Conservation (phyloP, 2,329 filamentous ascomycete species). For the Pseudogymnoascus sp. region DNA sequence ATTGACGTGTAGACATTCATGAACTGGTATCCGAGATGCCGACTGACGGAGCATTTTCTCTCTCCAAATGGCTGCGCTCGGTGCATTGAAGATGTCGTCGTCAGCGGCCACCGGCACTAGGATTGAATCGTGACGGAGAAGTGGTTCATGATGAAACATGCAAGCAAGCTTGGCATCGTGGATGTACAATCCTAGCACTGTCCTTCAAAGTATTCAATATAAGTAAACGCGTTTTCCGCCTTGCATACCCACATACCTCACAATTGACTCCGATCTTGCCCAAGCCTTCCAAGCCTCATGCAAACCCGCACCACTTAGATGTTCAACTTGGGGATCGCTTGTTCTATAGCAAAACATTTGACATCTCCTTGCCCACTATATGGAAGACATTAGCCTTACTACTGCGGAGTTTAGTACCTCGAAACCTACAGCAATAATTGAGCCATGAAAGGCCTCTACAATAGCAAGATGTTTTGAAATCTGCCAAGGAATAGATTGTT, state of each 20-base stretch:
- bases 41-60: not conserved
- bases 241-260: conserved; percentile 10
- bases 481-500: conserved; percentile 3
- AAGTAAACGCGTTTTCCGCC: no score
- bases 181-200: conserved; percentile 41
- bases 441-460: conserved; percentile 14
- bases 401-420: no score
- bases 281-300: conserved; percentile 14
- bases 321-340: not conserved
- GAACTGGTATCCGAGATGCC: not conserved
- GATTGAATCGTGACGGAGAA: conserved; percentile 12
- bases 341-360: conserved; percentile 10
- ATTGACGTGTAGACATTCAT: not conserved
- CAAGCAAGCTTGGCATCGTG: conserved; percentile 36
- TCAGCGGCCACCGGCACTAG: conserved; percentile 6
- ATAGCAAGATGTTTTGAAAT: conserved; percentile 13
- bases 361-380: conserved; percentile 12
- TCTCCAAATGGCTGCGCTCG: conserved; percentile 11
- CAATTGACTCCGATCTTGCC: conserved; percentile 13
- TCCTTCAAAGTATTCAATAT: conserved; percentile 18
- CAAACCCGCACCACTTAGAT: not conserved
- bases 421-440: conserved; percentile 14
- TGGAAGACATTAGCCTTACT: no score
- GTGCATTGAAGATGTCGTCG: conserved; percentile 14
- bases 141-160: conserved; percentile 14